Base-by-base conservation (phyloP, 1,139 yeast genomes). In the Geotrichum macrosporum region DNA sequence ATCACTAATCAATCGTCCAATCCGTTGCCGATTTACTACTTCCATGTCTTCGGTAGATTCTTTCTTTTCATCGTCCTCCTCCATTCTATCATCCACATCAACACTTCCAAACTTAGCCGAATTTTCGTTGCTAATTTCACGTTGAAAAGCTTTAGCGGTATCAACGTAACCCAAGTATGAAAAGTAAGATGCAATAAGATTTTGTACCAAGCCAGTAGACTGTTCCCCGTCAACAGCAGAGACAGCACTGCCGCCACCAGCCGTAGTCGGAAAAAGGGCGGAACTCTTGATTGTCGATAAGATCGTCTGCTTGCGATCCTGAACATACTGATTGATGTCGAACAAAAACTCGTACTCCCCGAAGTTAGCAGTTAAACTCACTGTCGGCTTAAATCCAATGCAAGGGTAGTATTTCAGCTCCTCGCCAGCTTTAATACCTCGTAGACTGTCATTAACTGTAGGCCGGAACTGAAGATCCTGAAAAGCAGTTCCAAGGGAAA, bases 101-200 rank as follows among this genome's bases (percentile, higher is more conserved):
- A 20, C 42, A 10, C 35, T n/a, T n/a, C n/a, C n/a, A n/a, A n/a
- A n/a, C n/a, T n/a, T n/a, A n/a, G 41, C 41, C 18, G 34, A 15
- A 15, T 16, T 27, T 27, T 39, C 39, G 10, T 18, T 35, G 12
- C 35, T 13, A 18, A 38, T 22, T 29, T 52, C 86, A 21, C 66
- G 63, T 22, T 75, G 66, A 56, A 87, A 81, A 0, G 86, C 80
- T 48, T 74, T 74, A 8, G 82, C 78, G 0, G 88, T 78, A 40
- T 81, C 81, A 46, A 77, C 70, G 58, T 77, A 81, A 0, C 96
- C 96, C 56, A 81, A 79, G 56, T 84, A 84, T 31, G 78, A 73
- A 47, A 88, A 75, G 62, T 86, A 87, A 4, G 81, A 80, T 48
- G 77, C 72, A 3, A 88, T 80, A 53, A 86, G 68, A 19, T 73